Evolutionary conservation across 1,284 basidiomycete species (phyloP).

Genomic region (Microbotryomycetes sp.): DNA sequence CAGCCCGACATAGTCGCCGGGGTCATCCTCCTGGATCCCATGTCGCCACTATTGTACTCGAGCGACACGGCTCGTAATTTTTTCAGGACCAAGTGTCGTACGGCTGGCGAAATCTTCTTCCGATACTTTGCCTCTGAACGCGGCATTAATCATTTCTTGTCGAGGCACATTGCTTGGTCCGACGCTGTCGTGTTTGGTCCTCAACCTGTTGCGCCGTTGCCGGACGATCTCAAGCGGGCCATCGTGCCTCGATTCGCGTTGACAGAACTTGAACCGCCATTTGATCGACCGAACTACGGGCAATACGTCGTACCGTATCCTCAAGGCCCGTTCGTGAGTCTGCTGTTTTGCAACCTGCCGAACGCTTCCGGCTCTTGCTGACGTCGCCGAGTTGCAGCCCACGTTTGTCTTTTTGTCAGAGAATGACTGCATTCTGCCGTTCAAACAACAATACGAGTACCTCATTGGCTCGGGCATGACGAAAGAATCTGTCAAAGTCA

Average conservation of each 20-base stretch:
- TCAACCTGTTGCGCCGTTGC: conserved; percentile 4
- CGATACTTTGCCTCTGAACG: conserved; percentile 27
- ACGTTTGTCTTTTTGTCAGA: conserved; percentile 16
- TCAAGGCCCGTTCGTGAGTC: conserved; percentile 20
- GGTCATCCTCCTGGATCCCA: conserved; percentile 24
- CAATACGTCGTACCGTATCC: conserved; percentile 8
- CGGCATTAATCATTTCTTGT: conserved; percentile 28
- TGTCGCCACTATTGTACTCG: conserved; percentile 20
- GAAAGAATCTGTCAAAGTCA: conserved; percentile 7
- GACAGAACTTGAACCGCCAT: background rate
- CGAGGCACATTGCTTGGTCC: conserved; percentile 21
- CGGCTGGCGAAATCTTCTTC: conserved; percentile 27
- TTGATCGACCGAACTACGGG: conserved; percentile 22
- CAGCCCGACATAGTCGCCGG: conserved; percentile 27
- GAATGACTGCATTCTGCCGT: conserved; percentile 22
- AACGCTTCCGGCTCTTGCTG: too few relatives aligned
- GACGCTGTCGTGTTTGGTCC: conserved; percentile 18
- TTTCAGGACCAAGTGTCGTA: conserved; percentile 16
- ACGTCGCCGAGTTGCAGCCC: conserved; percentile 15
- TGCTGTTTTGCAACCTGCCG: too few relatives aligned
- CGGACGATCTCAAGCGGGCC: conserved; percentile 1
- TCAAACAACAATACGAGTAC: conserved; percentile 10
- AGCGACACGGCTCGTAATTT: conserved; percentile 25
- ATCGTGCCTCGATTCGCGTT: conserved; percentile 14
- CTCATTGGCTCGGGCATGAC: conserved; percentile 11